phyloP scores from a whole-genome alignment of 192 early-diverging fungal species.

The Coemansia sp. region DNA sequence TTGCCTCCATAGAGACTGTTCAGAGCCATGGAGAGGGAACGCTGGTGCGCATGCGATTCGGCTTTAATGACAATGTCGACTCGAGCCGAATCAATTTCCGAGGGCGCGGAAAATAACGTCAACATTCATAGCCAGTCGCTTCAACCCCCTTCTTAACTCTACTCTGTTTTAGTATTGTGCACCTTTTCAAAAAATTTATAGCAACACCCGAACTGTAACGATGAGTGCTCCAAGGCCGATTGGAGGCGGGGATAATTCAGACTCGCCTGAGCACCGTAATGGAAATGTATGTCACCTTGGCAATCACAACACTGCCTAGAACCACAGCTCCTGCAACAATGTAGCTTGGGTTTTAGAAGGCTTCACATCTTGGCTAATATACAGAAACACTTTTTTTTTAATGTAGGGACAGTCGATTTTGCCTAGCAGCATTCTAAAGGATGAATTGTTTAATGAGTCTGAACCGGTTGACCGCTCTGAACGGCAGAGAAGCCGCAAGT shows the following conservation, averaged over 20 bases:
- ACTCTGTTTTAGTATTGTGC: neutral
- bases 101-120: neutral
- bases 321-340: neutral
- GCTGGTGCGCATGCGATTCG: neutral
- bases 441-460: slow-evolving; percentile 11
- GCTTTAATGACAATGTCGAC: neutral
- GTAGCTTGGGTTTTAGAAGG: neutral
- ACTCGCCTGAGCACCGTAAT: neutral
- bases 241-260: neutral
- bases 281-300: neutral
- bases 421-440: slow-evolving; percentile 32
- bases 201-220: neutral
- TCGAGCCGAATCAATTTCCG: neutral
- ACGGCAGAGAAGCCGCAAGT: slow-evolving; percentile 46
- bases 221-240: slow-evolving; percentile 1
- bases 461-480: slow-evolving; percentile 10
- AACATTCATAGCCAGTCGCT: neutral
- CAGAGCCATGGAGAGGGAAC: neutral
- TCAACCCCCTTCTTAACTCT: neutral
- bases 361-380: neutral
- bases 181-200: neutral
- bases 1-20: neutral
- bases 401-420: slow-evolving; percentile 25
- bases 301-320: neutral
- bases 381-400: neutral